Base-by-base conservation (phyloP, 2,329 filamentous ascomycete species). In the Alternaria sp. region DNA sequence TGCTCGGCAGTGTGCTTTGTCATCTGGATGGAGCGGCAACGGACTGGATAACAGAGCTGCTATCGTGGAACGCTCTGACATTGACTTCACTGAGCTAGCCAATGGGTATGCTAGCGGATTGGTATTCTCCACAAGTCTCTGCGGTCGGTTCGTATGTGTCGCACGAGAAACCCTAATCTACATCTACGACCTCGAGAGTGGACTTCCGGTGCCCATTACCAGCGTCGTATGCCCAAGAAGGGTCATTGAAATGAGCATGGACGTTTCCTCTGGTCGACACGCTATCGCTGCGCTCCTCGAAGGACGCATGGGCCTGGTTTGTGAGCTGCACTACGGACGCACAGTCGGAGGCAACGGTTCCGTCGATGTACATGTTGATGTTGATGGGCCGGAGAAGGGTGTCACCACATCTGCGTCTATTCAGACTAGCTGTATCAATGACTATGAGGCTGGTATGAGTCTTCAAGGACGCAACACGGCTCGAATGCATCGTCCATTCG, bases 161-260 rank as follows among this genome's bases (percentile, higher is more conserved):
- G 84, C 85, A 3, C 82, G 86, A 46, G 85, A 84, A 3, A 83
- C 82, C 56, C 77, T 84, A 57, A 84, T 90, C 21, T 86, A 87
- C 67, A 76, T 91, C 10, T 91, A 90, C 69, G 71, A 77, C 49
- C 67, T 89, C 59, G 66, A 72, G 36, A 67, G 74, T 66, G 74
- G 69, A 7, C 70, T 75, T 63, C 68, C 86, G 58, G 65, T 79
- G 46, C 85, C 84, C 2, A 74, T 88, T 15, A 83, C 87, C 1
- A 85, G 80, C 44, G 83, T 91, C 11, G 73, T 84, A 13, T 90
- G 88, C 68, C 87, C 87, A 12, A 80, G 83, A 15, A 80, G 84
- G 47, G 85, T 90, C 3, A 73, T 91, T 6, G 83, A 85, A 4
- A 86, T 88, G 69, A 87, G 86, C 65, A 89, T 91, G 83, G 88